Conservation (phyloP, 2,329 filamentous ascomycete species). For the Microthyrium microscopicum region DNA sequence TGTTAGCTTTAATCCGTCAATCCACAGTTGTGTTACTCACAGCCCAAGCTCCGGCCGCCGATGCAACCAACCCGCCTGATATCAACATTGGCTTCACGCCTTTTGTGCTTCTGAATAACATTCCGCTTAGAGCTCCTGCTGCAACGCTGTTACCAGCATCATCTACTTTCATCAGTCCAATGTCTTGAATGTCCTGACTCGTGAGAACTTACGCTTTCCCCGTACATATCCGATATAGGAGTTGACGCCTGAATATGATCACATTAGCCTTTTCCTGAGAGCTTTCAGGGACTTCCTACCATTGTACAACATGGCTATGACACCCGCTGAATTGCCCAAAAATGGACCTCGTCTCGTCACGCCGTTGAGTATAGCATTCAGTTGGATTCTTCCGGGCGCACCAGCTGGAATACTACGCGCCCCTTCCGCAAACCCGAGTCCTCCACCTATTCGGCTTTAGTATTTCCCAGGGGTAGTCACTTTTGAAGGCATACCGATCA, state of each 20-base stretch:
- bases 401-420: conserved; percentile 52
- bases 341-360: conserved; percentile 88
- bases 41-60: conserved; percentile 74
- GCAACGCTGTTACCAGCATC: conserved; percentile 78
- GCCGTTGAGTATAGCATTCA: conserved; percentile 90
- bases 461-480: not conserved
- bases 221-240: conserved; percentile 23
- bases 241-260: conserved; percentile 39
- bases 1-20: not conserved
- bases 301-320: conserved; percentile 93
- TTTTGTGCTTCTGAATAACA: conserved; percentile 91
- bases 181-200: not conserved
- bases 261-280: not conserved
- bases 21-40: conserved; percentile 40
- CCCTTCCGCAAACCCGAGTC: conserved; percentile 85
- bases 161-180: conserved; percentile 9
- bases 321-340: conserved; percentile 87
- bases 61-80: conserved; percentile 75
- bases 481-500: conserved; percentile 16
- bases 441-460: conserved; percentile 49
- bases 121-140: conserved; percentile 75
- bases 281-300: conserved; percentile 26
- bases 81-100: conserved; percentile 87
- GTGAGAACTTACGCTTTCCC: conserved; percentile 16
- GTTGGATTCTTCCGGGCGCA: conserved; percentile 73